Conservation (phyloP, 2,329 filamentous ascomycete species). For the Torrubiella hemipterigena region DNA sequence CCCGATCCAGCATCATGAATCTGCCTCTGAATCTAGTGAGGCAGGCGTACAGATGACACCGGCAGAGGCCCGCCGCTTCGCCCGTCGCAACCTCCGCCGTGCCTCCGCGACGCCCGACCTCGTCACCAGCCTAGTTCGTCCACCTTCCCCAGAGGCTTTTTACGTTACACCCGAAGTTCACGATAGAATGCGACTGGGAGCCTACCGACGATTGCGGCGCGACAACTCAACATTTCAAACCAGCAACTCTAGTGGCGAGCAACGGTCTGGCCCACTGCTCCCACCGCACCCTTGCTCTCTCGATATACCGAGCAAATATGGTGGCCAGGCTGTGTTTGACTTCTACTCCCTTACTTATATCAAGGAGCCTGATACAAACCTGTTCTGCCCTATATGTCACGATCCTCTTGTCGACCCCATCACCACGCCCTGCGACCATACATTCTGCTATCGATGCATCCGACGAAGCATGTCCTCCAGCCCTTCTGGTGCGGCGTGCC, state of each 20-base stretch:
- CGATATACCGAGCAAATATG: slow-evolving; percentile 24
- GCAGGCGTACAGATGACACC: slow-evolving; percentile 21
- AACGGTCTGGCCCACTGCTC: slow-evolving; percentile 20
- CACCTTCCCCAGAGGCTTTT: slow-evolving; percentile 22
- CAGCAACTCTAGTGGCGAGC: slow-evolving; percentile 13
- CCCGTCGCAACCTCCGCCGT: slow-evolving; percentile 21
- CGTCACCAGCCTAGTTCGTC: slow-evolving; percentile 25
- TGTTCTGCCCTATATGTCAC: slow-evolving; percentile 45
- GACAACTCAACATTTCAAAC: slow-evolving; percentile 8
- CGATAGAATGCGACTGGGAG: slow-evolving; percentile 11
- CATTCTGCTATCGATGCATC: slow-evolving; percentile 50
- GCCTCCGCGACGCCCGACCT: slow-evolving; percentile 25
- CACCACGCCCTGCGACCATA: slow-evolving; percentile 52
- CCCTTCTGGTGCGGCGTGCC: slow-evolving; percentile 33
- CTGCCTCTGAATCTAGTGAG: slow-evolving; percentile 22
- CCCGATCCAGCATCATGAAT: slow-evolving; percentile 6
- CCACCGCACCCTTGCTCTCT: slow-evolving; percentile 25
- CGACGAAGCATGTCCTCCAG: slow-evolving; percentile 26
- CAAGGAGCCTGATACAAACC: slow-evolving; percentile 30
- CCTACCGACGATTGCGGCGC: slow-evolving; percentile 7
- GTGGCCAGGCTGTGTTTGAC: slow-evolving; percentile 28
- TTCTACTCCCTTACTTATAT: slow-evolving; percentile 32
- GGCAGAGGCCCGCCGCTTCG: slow-evolving; percentile 21
- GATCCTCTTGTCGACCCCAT: slow-evolving; percentile 47
- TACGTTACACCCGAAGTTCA: slow-evolving; percentile 16